These are phyloP conservation scores for Harrya chromipes DNA, from an alignment of 768 basidiomycete species.

Conservation along the genomic window DNA sequence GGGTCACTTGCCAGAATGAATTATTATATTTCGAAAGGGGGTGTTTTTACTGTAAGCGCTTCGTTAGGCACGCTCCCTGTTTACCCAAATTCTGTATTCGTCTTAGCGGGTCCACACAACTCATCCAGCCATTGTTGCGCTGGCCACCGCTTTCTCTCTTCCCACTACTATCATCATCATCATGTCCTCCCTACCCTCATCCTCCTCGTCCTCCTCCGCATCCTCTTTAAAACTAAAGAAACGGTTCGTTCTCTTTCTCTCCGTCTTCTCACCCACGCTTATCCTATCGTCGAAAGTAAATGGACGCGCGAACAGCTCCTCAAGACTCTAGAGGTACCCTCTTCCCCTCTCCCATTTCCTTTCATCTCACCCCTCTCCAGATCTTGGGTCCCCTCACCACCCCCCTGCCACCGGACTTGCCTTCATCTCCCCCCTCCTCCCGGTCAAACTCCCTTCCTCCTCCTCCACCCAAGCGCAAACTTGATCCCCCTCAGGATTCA, in stretches of 20 bases:
- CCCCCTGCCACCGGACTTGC: conserved; percentile 44
- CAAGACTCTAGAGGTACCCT: conserved; percentile 38
- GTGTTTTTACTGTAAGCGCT: conserved; percentile 30
- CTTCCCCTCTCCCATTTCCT: conserved; percentile 1
- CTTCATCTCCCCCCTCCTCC: conserved; percentile 45
- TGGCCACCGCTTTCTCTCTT: conserved; percentile 38
- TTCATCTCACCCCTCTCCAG: conserved; percentile 25
- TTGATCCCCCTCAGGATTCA: conserved; percentile 24
- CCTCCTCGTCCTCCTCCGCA: conserved; percentile 24
- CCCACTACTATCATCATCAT: conserved; percentile 36
- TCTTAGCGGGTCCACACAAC: conserved; percentile 29
- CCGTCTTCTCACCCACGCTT: conserved; percentile 18
- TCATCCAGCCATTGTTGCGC: conserved; percentile 42
- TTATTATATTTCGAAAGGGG: conserved; percentile 5
- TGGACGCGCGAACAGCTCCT: conserved; percentile 39
- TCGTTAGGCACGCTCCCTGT: conserved; percentile 36
- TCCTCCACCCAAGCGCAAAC: conserved; percentile 38
- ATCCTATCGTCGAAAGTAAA: conserved; percentile 29
- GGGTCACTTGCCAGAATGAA: too few relatives aligned
- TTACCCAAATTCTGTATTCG: conserved; percentile 35
- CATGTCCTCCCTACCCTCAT: conserved; percentile 32
- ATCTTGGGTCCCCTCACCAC: conserved; percentile 38
- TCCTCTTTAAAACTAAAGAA: conserved; percentile 27
- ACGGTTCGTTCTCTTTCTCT: conserved; percentile 28
- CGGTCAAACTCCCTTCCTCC: conserved; percentile 41